These are phyloP conservation scores for Lentithecium fluviatile DNA, from an alignment of 495 filamentous ascomycete genomes.

Conservation along the genomic window DNA sequence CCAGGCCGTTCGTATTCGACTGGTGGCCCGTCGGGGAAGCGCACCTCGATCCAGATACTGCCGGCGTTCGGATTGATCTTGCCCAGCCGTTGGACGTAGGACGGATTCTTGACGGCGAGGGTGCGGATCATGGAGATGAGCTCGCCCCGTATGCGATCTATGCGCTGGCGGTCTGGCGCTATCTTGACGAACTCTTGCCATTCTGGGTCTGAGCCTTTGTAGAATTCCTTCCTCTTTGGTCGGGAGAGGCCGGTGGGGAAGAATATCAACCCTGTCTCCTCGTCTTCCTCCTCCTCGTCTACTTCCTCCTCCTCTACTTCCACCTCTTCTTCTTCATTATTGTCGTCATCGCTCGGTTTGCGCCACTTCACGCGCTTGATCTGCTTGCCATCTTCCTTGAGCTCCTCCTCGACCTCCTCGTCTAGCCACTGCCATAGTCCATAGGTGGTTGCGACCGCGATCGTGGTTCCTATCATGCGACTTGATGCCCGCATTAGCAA, in stretches of 20 bases:
- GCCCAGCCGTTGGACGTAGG: constrained; percentile 48
- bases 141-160: constrained; percentile 55
- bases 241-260: constrained; percentile 62
- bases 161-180: constrained; percentile 51
- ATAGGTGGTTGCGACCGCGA: constrained; percentile 4
- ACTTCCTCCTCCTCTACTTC: constrained; percentile 32
- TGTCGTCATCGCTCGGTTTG: not conserved
- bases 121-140: constrained; percentile 49
- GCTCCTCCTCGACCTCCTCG: constrained; percentile 11
- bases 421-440: constrained; percentile 7
- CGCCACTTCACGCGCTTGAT: not conserved
- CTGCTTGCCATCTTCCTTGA: constrained; percentile 6
- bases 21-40: constrained; percentile 59
- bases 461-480: constrained; percentile 4
- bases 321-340: constrained; percentile 23
- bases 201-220: constrained; percentile 65
- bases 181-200: constrained; percentile 66
- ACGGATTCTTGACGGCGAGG: constrained; percentile 21
- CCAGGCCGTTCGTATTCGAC: constrained; percentile 60
- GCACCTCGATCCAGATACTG: constrained; percentile 59
- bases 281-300: constrained; percentile 33
- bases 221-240: constrained; percentile 52
- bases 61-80: constrained; percentile 48
- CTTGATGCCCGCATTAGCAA: not conserved
- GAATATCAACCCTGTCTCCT: constrained; percentile 52